A percentile compares a stretch with the other conserved stretches of the same genome.
Conservation (phyloP, 2,329 filamentous ascomycete genomes). For the Colletotrichum sojae region DNA sequence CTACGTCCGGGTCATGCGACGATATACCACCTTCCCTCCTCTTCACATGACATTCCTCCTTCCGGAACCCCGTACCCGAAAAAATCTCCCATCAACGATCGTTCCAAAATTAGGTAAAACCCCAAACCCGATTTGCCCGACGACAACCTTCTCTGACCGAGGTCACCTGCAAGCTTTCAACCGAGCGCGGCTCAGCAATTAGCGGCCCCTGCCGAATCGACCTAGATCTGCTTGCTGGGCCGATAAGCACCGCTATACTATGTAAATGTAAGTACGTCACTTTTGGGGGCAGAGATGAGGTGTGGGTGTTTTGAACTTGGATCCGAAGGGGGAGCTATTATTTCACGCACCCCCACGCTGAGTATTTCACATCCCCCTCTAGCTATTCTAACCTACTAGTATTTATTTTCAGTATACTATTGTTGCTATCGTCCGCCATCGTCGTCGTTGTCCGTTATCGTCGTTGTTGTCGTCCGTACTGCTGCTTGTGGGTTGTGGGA, state of each 20-base stretch:
- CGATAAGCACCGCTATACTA: too few relatives aligned
- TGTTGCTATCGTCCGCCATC: too few relatives aligned
- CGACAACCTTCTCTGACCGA: slow-evolving; percentile 7
- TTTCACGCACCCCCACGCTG: too few relatives aligned
- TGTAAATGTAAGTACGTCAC: too few relatives aligned
- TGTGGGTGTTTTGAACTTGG: background rate
- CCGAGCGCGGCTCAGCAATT: background rate
- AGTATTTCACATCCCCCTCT: too few relatives aligned
- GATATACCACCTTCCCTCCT: background rate
- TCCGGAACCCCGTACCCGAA: slow-evolving; percentile 6
- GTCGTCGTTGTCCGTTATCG: too few relatives aligned
- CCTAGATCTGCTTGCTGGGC: too few relatives aligned
- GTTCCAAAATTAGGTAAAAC: background rate
- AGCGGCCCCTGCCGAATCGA: slow-evolving; percentile 10
- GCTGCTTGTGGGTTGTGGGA: too few relatives aligned
- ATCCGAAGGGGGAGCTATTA: too few relatives aligned
- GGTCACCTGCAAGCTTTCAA: background rate
- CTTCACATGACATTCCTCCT: slow-evolving; percentile 7
- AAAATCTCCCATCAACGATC: background rate
- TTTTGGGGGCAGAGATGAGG: background rate
- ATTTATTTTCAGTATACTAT: too few relatives aligned
- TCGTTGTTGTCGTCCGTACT: too few relatives aligned
- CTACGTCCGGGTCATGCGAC: background rate
- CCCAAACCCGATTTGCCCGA: background rate
- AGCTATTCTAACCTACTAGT: too few relatives aligned